Evolutionary conservation across 129 eudicot species (phyloP).

Genomic region (Saussurea involucrata): DNA sequence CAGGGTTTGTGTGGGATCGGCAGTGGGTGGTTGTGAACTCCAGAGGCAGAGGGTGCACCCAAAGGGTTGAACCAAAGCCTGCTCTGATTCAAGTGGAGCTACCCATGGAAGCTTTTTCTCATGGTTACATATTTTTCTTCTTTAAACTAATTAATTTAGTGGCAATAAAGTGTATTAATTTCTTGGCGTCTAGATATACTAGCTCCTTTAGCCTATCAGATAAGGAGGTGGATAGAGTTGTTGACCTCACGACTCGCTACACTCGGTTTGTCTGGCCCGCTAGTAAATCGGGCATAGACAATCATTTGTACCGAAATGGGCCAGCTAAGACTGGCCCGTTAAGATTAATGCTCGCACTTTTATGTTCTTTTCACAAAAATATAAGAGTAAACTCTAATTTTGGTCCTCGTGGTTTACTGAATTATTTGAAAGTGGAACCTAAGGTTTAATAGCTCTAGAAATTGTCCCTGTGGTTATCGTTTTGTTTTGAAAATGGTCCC

Average conservation of each 20-base stretch:
- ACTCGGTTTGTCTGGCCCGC: background rate
- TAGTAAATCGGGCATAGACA: background rate
- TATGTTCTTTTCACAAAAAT: background rate
- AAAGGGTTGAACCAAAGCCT: constrained; percentile 77
- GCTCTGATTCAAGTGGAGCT: constrained; percentile 69
- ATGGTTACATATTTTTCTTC: constrained; percentile 8
- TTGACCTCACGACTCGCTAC: background rate
- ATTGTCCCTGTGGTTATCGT: too few relatives aligned
- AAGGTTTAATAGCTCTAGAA: too few relatives aligned
- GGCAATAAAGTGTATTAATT: background rate
- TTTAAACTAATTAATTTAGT: background rate
- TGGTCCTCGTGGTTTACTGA: too few relatives aligned
- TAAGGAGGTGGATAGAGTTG: background rate
- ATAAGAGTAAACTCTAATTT: too few relatives aligned
- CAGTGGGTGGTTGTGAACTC: constrained; percentile 78
- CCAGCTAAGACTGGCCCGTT: background rate
- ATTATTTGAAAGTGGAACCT: too few relatives aligned
- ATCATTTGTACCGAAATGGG: background rate
- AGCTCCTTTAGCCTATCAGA: background rate
- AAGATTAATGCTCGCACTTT: background rate
- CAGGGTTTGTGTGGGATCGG: constrained; percentile 93
- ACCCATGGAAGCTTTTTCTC: constrained; percentile 69
- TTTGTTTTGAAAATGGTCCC: too few relatives aligned
- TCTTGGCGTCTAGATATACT: background rate
- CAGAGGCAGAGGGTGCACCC: constrained; percentile 76